Percentiles rank a stretch among this genome's conserved stretches.
phyloP scores from a whole-genome alignment of 1,139 yeast species.

The Arxiozyma heterogenica region DNA sequence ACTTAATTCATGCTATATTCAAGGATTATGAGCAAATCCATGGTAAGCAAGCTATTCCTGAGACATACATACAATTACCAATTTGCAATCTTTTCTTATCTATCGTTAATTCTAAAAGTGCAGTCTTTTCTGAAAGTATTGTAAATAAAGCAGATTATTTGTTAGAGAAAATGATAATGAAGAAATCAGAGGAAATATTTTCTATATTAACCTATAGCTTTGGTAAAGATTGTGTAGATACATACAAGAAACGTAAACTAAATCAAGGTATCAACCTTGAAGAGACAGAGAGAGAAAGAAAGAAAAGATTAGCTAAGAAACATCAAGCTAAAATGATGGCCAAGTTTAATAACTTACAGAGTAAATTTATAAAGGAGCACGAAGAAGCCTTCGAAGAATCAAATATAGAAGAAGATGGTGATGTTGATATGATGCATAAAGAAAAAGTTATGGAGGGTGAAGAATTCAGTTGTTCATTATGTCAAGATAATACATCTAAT shows the following conservation, averaged over 20 bases:
- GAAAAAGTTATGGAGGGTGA: conserved; percentile 29
- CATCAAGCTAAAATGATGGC: conserved; percentile 65
- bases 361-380: conserved; percentile 50
- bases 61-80: conserved; percentile 45
- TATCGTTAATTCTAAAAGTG: conserved; percentile 38
- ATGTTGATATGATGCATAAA: conserved; percentile 35
- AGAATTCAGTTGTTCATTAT: conserved; percentile 46
- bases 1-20: conserved; percentile 56
- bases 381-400: conserved; percentile 29
- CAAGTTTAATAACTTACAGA: conserved; percentile 71
- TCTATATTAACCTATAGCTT: conserved; percentile 47
- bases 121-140: conserved; percentile 38
- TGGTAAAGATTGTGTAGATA: conserved; percentile 45
- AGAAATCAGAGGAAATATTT: conserved; percentile 39
- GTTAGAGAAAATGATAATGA: conserved; percentile 41
- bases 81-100: conserved; percentile 46
- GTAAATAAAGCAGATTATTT: conserved; percentile 48
- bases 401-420: conserved; percentile 33
- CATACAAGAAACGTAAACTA: conserved; percentile 39
- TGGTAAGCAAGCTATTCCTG: conserved; percentile 36
- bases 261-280: conserved; percentile 38
- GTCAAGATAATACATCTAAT: conserved; percentile 49
- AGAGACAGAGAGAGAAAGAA: conserved; percentile 46
- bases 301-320: conserved; percentile 49
- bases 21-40: conserved; percentile 43